phyloP scores from a whole-genome alignment of 2,329 filamentous ascomycete species.

The Phialophora chinensis region DNA sequence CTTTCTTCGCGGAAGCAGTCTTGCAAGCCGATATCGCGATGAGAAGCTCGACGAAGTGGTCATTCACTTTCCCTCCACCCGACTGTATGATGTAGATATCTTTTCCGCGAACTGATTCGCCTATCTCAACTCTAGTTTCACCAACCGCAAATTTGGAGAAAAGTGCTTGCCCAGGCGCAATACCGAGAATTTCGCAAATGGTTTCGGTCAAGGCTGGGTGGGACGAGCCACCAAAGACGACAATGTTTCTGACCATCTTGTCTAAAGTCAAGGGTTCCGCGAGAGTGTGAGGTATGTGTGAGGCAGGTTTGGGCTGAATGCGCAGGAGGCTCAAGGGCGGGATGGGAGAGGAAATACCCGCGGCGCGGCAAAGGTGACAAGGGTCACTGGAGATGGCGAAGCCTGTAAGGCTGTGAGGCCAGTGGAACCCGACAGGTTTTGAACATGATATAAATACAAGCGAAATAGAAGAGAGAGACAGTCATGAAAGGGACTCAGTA shows the following conservation, averaged over 20 bases:
- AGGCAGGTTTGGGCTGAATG: background rate
- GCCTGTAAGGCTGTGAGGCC: conserved; percentile 19
- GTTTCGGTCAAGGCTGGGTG: conserved; percentile 85
- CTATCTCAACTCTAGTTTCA: conserved; percentile 92
- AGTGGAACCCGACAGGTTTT: conserved; percentile 4
- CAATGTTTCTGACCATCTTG: conserved; percentile 89
- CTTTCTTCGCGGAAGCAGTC: conserved; percentile 85
- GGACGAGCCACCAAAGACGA: conserved; percentile 90
- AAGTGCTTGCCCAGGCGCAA: conserved; percentile 82
- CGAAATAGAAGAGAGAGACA: conserved; percentile 2
- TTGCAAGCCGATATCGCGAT: conserved; percentile 99
- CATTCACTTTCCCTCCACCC: conserved; percentile 89
- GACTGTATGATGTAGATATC: conserved; percentile 99
- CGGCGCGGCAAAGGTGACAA: background rate
- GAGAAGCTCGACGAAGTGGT: conserved; percentile 93
- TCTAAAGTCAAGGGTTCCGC: background rate
- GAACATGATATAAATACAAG: conserved; percentile 26
- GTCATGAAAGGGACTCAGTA: background rate
- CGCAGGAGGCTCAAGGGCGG: background rate
- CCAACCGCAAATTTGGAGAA: conserved; percentile 93
- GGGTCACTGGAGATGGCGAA: background rate
- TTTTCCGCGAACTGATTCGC: conserved; percentile 95
- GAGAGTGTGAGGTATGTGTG: background rate
- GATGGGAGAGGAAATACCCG: background rate
- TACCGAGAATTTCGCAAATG: conserved; percentile 85